A percentile compares a stretch with the other conserved stretches of the same genome.
Conservation (phyloP, 495 filamentous ascomycete species). For the Penicillium longicatenatum region DNA sequence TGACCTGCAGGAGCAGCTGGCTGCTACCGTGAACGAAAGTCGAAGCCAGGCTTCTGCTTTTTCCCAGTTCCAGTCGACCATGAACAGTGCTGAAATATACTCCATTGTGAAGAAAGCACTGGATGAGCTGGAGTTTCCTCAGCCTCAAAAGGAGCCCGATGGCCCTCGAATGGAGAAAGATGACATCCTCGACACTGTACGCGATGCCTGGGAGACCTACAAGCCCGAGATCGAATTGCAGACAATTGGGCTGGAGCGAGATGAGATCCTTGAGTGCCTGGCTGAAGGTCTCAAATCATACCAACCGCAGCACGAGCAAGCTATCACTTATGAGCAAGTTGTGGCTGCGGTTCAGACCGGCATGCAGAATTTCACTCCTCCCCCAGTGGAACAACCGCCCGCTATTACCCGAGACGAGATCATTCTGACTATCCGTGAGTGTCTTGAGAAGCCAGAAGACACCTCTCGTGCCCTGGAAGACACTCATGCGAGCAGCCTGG, state of each 20-base stretch:
- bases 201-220: slow-evolving; percentile 87
- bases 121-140: slow-evolving; percentile 56
- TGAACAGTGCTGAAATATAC: slow-evolving; percentile 80
- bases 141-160: slow-evolving; percentile 35
- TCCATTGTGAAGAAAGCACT: slow-evolving; percentile 77
- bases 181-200: slow-evolving; percentile 80
- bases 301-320: slow-evolving; percentile 56
- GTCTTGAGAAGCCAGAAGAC: slow-evolving; percentile 47
- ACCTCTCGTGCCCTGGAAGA: slow-evolving; percentile 17
- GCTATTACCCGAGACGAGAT: slow-evolving; percentile 78
- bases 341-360: slow-evolving; percentile 80
- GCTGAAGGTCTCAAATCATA: slow-evolving; percentile 81
- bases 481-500: slow-evolving; percentile 24
- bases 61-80: slow-evolving; percentile 47
- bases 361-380: slow-evolving; percentile 73
- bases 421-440: slow-evolving; percentile 72
- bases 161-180: slow-evolving; percentile 62
- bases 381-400: slow-evolving; percentile 64
- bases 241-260: slow-evolving; percentile 83
- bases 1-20: slow-evolving; percentile 80
- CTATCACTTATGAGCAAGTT: slow-evolving; percentile 75
- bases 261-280: slow-evolving; percentile 83
- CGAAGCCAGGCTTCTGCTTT: slow-evolving; percentile 63
- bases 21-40: slow-evolving; percentile 71
- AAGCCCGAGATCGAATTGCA: slow-evolving; percentile 89